phyloP scores from a whole-genome alignment of 345 rosid species.

The Anacardium occidentale region DNA sequence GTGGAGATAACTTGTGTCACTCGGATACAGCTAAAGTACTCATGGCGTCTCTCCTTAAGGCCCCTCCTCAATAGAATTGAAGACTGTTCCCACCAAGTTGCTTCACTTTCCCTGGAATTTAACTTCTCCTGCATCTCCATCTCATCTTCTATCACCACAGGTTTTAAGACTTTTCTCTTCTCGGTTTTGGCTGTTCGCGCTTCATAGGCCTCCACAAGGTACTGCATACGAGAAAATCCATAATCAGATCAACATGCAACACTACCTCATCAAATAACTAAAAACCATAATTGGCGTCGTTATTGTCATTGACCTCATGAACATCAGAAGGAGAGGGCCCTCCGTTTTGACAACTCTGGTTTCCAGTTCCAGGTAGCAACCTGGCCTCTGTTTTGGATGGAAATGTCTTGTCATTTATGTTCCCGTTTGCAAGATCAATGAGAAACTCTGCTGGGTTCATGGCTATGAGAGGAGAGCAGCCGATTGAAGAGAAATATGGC shows the following conservation, averaged over 20 bases:
- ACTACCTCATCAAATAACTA: background rate
- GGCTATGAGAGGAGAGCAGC: slow-evolving; percentile 31
- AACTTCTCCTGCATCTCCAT: background rate
- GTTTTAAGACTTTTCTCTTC: slow-evolving; percentile 2
- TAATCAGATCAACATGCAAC: background rate
- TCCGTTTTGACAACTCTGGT: background rate
- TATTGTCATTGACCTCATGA: slow-evolving; percentile 20
- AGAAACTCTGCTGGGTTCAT: slow-evolving; percentile 43
- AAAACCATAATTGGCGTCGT: background rate
- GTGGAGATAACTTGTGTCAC: slow-evolving; percentile 30
- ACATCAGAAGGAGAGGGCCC: slow-evolving; percentile 17
- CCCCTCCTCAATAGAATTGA: slow-evolving; percentile 30
- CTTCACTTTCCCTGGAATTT: slow-evolving; percentile 15
- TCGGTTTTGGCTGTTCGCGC: background rate
- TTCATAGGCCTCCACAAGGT: slow-evolving; percentile 26
- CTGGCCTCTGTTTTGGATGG: slow-evolving; percentile 26
- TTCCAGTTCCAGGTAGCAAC: slow-evolving; percentile 10
- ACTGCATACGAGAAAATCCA: slow-evolving; percentile 13
- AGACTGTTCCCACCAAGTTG: slow-evolving; percentile 36
- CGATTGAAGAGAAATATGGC: slow-evolving; percentile 34
- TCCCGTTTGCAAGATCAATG: slow-evolving; percentile 36
- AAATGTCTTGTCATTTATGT: slow-evolving; percentile 27
- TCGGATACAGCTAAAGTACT: slow-evolving; percentile 29
- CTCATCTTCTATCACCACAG: slow-evolving; percentile 8
- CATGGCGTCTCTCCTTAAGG: slow-evolving; percentile 30